These are phyloP conservation scores for Colletotrichum sp. DNA, from an alignment of 2,329 filamentous ascomycete species.

Conservation along the genomic window DNA sequence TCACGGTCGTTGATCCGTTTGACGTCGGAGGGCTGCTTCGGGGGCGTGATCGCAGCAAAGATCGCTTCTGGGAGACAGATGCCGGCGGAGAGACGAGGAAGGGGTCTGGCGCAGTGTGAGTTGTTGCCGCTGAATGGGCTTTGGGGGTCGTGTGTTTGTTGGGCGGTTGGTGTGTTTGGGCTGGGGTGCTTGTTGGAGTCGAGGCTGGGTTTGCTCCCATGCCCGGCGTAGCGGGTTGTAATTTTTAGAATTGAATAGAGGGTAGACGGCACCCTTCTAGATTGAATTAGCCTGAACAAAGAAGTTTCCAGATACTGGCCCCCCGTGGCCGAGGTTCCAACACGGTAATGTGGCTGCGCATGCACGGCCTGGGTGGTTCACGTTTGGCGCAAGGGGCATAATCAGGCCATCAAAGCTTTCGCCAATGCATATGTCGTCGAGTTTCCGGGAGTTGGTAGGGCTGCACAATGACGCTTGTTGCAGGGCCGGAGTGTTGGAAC, in stretches of 20 bases:
- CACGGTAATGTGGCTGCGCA: not conserved
- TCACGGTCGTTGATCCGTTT: conserved; percentile 48
- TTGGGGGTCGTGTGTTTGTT: not conserved
- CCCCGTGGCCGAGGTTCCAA: not conserved
- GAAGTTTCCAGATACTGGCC: not conserved
- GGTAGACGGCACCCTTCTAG: not conserved
- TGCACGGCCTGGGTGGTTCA: not conserved
- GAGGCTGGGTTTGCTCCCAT: not conserved
- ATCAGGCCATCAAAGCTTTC: not conserved
- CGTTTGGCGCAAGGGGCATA: not conserved
- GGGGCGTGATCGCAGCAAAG: conserved; percentile 32
- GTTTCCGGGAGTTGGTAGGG: not conserved
- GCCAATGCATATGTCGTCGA: not conserved
- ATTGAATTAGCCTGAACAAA: not conserved
- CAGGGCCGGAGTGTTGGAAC: not conserved
- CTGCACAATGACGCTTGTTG: not conserved
- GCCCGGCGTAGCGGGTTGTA: not conserved
- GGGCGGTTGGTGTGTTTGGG: not conserved
- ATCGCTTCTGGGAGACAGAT: conserved; percentile 39
- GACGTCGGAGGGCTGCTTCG: conserved; percentile 39
- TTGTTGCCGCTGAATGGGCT: not conserved
- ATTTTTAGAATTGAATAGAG: not conserved
- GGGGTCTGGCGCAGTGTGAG: not conserved
- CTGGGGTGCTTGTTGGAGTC: not conserved
- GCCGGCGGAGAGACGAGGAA: not conserved